Conservation (phyloP, 1,284 basidiomycete genomes). For the Anthracocystis walkeri region DNA sequence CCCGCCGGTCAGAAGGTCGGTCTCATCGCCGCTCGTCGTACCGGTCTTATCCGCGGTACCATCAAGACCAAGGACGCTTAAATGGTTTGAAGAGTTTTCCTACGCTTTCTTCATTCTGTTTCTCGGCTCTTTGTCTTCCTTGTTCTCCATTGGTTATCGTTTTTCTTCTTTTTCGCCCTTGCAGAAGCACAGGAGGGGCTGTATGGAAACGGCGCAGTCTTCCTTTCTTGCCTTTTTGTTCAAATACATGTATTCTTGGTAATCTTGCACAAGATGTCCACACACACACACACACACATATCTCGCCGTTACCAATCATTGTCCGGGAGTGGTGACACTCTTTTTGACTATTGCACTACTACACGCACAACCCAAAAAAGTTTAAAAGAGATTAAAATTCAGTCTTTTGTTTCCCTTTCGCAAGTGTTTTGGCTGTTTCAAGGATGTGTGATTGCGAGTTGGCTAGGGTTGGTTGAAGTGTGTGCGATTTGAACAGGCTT, state of each 20-base stretch:
- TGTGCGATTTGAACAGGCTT: too few relatives aligned
- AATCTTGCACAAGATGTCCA: not conserved
- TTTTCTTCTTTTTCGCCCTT: not conserved
- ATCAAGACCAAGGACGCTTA: constrained; percentile 66
- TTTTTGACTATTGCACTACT: constrained; percentile 2
- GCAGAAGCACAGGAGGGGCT: constrained; percentile 1
- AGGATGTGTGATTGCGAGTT: too few relatives aligned
- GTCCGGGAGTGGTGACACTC: not conserved
- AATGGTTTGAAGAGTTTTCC: constrained; percentile 6
- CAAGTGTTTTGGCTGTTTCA: too few relatives aligned
- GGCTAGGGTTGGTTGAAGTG: too few relatives aligned
- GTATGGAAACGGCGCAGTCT: constrained; percentile 32
- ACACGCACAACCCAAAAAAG: constrained; percentile 10
- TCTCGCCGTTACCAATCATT: constrained; percentile 22
- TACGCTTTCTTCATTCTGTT: not conserved
- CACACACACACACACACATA: not conserved
- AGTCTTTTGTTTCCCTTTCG: not conserved
- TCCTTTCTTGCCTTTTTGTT: not conserved
- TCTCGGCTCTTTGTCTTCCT: not conserved
- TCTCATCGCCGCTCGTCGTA: constrained; percentile 68
- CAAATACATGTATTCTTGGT: constrained; percentile 18
- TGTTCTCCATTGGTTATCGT: constrained; percentile 2
- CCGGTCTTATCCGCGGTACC: constrained; percentile 70
- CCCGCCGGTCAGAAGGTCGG: constrained; percentile 69
- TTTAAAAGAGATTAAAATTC: constrained; percentile 3